A percentile compares a stretch with the other conserved stretches of the same genome.
Conservation (phyloP, 306 rosid genomes). For the Malus sieversii region DNA sequence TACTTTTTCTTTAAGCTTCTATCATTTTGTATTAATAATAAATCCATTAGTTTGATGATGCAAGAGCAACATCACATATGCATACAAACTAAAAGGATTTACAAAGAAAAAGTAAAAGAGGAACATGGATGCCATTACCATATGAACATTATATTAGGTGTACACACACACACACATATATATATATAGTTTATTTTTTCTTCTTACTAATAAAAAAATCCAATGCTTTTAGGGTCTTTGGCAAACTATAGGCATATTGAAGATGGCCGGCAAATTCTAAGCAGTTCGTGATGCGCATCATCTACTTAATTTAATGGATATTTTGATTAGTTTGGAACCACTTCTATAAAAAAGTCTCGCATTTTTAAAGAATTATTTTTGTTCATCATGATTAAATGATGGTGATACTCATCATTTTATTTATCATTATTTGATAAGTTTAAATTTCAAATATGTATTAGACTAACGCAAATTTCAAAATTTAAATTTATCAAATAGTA, state of each 20-base stretch:
- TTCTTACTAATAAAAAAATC: background rate
- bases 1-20: background rate
- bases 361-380: too few relatives aligned
- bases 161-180: too few relatives aligned
- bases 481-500: too few relatives aligned
- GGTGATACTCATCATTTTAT: rapidly evolving
- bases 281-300: background rate
- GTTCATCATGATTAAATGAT: too few relatives aligned
- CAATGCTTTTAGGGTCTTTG: background rate
- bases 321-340: background rate
- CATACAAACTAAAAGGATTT: background rate
- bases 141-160: background rate
- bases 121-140: slow-evolving; percentile 9
- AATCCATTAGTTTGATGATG: background rate
- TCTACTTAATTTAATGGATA: background rate
- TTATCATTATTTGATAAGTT: too few relatives aligned
- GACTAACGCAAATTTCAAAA: rapidly evolving
- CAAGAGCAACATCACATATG: background rate
- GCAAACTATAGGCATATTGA: background rate
- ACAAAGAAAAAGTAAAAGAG: background rate
- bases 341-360: background rate
- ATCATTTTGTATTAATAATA: too few relatives aligned
- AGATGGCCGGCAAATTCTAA: slow-evolving; percentile 3
- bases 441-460: too few relatives aligned
- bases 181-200: background rate